These are phyloP conservation scores for Mycena leptocephala DNA, from an alignment of 768 basidiomycete species.

Conservation along the genomic window DNA sequence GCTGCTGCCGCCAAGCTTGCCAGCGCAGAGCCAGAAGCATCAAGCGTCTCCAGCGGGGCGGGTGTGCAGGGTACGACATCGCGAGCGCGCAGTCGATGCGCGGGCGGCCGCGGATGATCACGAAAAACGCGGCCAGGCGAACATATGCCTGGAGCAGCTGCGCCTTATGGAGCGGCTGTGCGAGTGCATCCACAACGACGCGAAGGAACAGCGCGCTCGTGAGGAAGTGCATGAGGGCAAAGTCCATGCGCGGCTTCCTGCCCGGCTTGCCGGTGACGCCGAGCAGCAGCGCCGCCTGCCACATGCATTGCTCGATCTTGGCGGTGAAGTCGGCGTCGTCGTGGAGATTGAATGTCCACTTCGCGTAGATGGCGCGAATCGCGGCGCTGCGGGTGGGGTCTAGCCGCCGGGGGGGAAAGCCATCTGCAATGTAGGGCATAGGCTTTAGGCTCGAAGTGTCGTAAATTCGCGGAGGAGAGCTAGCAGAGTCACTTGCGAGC, in stretches of 20 bases:
- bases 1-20: slow-evolving; percentile 44
- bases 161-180: slow-evolving; percentile 54
- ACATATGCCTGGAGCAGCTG: slow-evolving; percentile 58
- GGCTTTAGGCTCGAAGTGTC: not conserved
- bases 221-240: slow-evolving; percentile 75
- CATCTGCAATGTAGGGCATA: not conserved
- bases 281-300: slow-evolving; percentile 64
- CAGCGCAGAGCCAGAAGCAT: not conserved
- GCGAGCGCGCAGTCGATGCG: slow-evolving; percentile 63
- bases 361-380: slow-evolving; percentile 15
- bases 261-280: slow-evolving; percentile 64
- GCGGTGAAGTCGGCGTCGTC: slow-evolving; percentile 49
- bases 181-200: slow-evolving; percentile 54
- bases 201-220: slow-evolving; percentile 68
- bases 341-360: slow-evolving; percentile 18
- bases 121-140: slow-evolving; percentile 52
- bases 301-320: slow-evolving; percentile 67
- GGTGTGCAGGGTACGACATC: slow-evolving; percentile 63
- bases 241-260: slow-evolving; percentile 66
- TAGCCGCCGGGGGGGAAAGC: not conserved
- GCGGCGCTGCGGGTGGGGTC: slow-evolving; percentile 1
- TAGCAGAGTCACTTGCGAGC: slow-evolving; percentile 2
- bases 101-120: slow-evolving; percentile 66
- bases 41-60: slow-evolving; percentile 23
- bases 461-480: slow-evolving; percentile 20